Base-by-base conservation (phyloP, 2,329 filamentous ascomycete genomes). In the Aspergillus awamori region DNA sequence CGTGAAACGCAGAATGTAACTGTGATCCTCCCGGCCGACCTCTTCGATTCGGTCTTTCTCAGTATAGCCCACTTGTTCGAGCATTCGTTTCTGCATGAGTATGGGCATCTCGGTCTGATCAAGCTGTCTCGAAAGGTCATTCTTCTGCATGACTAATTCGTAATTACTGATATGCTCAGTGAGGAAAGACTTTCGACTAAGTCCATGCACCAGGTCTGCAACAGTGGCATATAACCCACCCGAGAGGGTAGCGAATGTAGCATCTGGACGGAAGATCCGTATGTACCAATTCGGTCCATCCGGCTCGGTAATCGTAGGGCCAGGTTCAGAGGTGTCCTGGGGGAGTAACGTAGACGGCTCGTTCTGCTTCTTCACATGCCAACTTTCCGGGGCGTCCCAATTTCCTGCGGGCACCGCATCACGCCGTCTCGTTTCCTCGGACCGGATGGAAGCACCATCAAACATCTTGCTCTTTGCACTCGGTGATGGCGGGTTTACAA, bases 301-400 rank as follows among this genome's bases (percentile, higher is more conserved):
- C 74, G 94, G 90, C 58, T 94, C 90, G 2, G 88, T 85, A 53
- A 86, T 86, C 6, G 86, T 83, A 51, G 86, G 88, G 28, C 84
- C 81, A 58, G 94, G 90, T 58, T 92, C 89, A 67, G 92, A 88
- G 7, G 85, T 86, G 48, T 83, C 83, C 62, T 73, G 70, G n/a
- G 76, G 73, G 24, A 77, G 65, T 33, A 66, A 62, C 20, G 70
- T 65, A 15, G 73, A 68, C n/a, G 72, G 61, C 45, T 79, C 77
- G 24, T 80, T 70, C 41, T 81, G 78, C 60, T 87, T 88, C 67
- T 91, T 91, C 26, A 98, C 94, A 54, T 91, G 93, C 95, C 95
- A 99, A 74, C 93, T 97, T 75, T 98, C 94, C 1, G 95, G 94
- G 3, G 93, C 93, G 75, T 96, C 91, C 94, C 94, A 99, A 3